Evolutionary conservation across 768 basidiomycete species (phyloP), one percentile per base, ranked within the genome.

Genomic region (Rhizopogon rudus): DNA sequence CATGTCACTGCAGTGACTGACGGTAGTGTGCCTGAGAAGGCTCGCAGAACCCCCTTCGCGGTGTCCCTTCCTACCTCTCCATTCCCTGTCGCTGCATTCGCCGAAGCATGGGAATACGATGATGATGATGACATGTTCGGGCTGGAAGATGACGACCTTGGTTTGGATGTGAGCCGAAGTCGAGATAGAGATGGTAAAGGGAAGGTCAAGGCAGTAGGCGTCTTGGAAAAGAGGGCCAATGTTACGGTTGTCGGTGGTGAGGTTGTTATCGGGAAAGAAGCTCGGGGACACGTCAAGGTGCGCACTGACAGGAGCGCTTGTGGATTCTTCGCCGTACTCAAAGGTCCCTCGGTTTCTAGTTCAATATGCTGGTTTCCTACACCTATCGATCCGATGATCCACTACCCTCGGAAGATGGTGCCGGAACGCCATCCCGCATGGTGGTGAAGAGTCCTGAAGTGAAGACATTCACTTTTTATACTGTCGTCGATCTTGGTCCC

Each of bases 21-120:
- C 39, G 69, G 73, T 40, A 71, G 63, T 35, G 71, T 69, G 6
- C 68, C 65, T 16, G 83, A 85, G 55, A 86, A 84, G 66, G 74
- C 81, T 10, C 79, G 81, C 12, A 79, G 86, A 5, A 84, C 86
- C 42, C 86, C 88, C 2, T 96, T 91, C 65, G 87, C 85, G 1
- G 77, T 96, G 5, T 85, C 87, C 9, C 74, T 98, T 3, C 95
- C 93, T 0, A 84, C 84, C 10, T 74, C 81, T 0, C 73, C 85
- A 8, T 96, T 99, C 67, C 76, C 88, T 5, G 83, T 98, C 45
- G 86, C 88, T 13, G 91, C 96, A 2, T 95, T 89, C 65, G 93
- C 93, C 16, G 97, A 98, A 67, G 93, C 92, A 35, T 98, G 96
- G 96, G 94, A 98, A 69, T 97, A 94, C 58, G 96, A 97, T 52